Evolutionary conservation across 768 basidiomycete genomes (phyloP).

Genomic region (Calocera viscosa): DNA sequence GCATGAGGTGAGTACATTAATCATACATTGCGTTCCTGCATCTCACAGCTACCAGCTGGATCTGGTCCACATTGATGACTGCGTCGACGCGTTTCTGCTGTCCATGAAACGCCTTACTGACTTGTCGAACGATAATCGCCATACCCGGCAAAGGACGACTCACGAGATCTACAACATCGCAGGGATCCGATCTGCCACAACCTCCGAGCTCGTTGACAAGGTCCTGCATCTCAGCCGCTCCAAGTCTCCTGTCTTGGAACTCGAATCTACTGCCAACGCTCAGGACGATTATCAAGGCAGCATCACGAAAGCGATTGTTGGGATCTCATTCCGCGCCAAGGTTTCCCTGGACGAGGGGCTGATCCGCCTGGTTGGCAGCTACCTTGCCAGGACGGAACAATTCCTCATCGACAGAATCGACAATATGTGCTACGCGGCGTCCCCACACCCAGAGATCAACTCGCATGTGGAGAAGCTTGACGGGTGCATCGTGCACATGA

Average conservation of each 20-base stretch:
- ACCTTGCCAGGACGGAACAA: neutral
- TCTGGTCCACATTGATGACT: constrained; percentile 24
- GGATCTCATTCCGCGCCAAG: constrained; percentile 21
- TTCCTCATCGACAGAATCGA: neutral
- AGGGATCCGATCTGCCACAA: constrained; percentile 19
- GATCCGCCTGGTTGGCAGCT: constrained; percentile 15
- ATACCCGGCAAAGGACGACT: neutral
- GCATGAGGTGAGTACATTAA: constrained; percentile 5
- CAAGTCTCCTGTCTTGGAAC: constrained; percentile 21
- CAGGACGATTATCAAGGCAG: neutral
- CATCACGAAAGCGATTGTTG: constrained; percentile 8
- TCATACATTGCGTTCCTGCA: no score
- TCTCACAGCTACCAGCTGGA: constrained; percentile 12
- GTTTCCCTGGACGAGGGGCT: constrained; percentile 22
- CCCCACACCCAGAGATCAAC: neutral
- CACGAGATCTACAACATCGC: constrained; percentile 22
- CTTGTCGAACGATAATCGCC: neutral
- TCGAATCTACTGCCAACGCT: constrained; percentile 13
- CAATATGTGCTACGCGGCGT: neutral
- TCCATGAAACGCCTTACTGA: constrained; percentile 16
- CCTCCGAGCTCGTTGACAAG: constrained; percentile 21
- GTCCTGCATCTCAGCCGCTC: constrained; percentile 20
- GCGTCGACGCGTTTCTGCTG: constrained; percentile 21
- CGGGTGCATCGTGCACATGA: constrained; percentile 24
- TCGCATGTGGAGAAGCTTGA: constrained; percentile 20